Evolutionary conservation across 2,329 filamentous ascomycete species (phyloP).

Genomic region (Tolypocladium ovalisporum): DNA sequence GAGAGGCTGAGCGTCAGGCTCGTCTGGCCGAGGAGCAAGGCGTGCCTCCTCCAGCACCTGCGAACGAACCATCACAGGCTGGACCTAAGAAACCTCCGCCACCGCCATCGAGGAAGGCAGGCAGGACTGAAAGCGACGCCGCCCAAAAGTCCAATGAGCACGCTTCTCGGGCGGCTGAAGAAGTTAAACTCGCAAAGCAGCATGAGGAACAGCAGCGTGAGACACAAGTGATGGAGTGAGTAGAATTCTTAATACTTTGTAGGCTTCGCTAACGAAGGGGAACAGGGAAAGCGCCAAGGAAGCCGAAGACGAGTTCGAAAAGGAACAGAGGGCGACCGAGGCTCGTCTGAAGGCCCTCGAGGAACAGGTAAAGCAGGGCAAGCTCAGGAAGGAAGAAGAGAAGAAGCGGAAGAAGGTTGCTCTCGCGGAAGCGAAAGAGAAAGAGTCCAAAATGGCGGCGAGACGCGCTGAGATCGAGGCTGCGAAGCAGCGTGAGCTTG

Average conservation of each 20-base stretch:
- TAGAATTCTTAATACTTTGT: constrained; percentile 15
- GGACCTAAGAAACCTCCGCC: constrained; percentile 60
- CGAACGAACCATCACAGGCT: constrained; percentile 32
- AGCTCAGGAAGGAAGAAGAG: constrained; percentile 93
- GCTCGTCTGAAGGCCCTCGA: constrained; percentile 81
- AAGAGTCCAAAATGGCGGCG: constrained; percentile 72
- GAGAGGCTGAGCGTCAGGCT: constrained; percentile 78
- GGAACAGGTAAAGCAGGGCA: constrained; percentile 86
- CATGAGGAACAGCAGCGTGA: constrained; percentile 67
- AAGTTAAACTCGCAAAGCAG: constrained; percentile 56
- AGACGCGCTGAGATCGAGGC: constrained; percentile 88
- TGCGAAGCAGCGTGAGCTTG: constrained; percentile 78
- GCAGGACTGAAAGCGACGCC: constrained; percentile 46
- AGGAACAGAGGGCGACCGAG: constrained; percentile 69
- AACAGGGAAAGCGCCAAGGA: constrained; percentile 59
- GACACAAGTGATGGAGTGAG: constrained; percentile 73
- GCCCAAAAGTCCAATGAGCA: constrained; percentile 46
- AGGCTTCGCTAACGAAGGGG: constrained; percentile 13
- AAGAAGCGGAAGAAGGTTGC: constrained; percentile 87
- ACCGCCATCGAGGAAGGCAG: constrained; percentile 65
- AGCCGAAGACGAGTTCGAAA: constrained; percentile 71
- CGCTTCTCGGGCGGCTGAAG: constrained; percentile 49
- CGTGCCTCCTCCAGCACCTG: constrained; percentile 48
- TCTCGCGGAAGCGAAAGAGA: constrained; percentile 74
- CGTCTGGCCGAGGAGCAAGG: constrained; percentile 71